Conservation (phyloP, 2,329 filamentous ascomycete genomes). For the Aureobasidium musti region DNA sequence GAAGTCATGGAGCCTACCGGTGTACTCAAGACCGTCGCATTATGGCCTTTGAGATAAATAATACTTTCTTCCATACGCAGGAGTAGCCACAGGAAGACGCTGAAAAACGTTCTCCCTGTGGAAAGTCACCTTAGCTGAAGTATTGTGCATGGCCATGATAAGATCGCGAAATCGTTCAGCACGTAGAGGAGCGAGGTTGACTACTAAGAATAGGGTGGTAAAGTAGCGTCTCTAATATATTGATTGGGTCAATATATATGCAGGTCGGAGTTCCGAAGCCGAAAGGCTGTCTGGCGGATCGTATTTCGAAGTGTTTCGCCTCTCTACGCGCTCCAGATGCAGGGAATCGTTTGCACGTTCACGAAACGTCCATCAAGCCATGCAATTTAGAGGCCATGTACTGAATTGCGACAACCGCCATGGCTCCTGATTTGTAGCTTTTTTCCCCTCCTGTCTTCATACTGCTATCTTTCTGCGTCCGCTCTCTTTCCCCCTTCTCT, state of each 20-base stretch:
- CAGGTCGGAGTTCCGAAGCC: constrained; percentile 2
- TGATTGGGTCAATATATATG: not conserved
- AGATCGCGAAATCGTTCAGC: too few relatives aligned
- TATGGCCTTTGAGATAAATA: too few relatives aligned
- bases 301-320: constrained; percentile 1
- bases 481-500: not conserved
- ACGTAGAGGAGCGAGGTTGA: not conserved
- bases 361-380: constrained; percentile 17
- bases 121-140: too few relatives aligned
- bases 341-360: not conserved
- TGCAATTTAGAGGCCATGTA: not conserved
- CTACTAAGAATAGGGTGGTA: not conserved
- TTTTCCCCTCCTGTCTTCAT: not conserved
- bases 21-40: too few relatives aligned
- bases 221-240: not conserved
- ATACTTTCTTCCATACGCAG: too few relatives aligned
- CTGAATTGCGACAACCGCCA: constrained; percentile 11
- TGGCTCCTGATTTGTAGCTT: constrained; percentile 9
- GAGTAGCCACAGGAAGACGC: too few relatives aligned
- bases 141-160: too few relatives aligned
- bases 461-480: not conserved
- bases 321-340: not conserved
- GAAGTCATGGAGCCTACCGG: not conserved
- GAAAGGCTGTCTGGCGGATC: not conserved
- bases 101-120: not conserved